Evolutionary conservation across 495 filamentous ascomycete species (phyloP), one percentile per base, ranked within the genome.

Genomic region (Daldinia caldariorum): DNA sequence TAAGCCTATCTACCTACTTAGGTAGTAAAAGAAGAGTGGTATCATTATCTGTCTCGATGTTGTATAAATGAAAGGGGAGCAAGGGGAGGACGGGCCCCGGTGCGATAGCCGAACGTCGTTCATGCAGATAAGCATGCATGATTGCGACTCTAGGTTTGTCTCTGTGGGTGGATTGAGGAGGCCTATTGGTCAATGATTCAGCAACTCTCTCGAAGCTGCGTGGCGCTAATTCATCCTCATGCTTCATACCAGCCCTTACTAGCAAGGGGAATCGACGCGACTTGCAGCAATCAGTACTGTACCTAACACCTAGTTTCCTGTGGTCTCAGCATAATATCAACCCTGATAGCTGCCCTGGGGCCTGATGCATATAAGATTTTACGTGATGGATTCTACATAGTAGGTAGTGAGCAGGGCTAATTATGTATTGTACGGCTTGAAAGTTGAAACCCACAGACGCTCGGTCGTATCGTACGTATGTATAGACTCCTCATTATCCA

Each of bases 71-170:
- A 34, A 55, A 47, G 59, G 39, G 54, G 59, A 51, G 31, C 34
- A 55, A 47, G 59, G 39, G 54, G 59, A 51, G 55, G 55, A 43
- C 47, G 20, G 63, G 34, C 22, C 49, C 49, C 22, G 29, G 49
- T 64, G 60, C 69, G 69, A 72, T 72, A 72, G 60, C 59, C 69
- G 69, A 72, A 64, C 41, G 63, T 61, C 60, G 61, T 65, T 59
- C 51, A 65, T 72, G 70, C 70, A 72, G 70, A 72, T 72, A 72
- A 69, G 53, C 70, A 39, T 69, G 70, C 70, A 72, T 69, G 37
- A 37, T 41, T 72, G 50, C 43, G 37, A 72, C 65, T 61, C 50
- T 49, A 29, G 39, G 49, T 58, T 51, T 72, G 61, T 9, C 51
- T 66, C 53, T 67, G 32, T 65, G 65, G 29, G 16, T 22, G 61